Conservation (phyloP, 208 protist genomes). For the Wallacemonas rigidus region DNA sequence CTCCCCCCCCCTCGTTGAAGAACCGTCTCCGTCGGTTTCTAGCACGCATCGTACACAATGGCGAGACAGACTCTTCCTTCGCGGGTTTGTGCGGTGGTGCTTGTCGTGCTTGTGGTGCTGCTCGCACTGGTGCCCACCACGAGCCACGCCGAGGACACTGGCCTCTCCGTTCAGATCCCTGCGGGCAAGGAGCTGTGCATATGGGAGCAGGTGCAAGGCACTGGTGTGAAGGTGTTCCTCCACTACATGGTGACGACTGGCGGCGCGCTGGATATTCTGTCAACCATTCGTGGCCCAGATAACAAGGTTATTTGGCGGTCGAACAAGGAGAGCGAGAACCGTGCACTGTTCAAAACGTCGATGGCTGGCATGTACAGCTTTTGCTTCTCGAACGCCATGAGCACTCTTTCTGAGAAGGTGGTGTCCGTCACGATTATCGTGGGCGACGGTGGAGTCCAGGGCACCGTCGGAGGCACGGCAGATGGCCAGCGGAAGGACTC, state of each 20-base stretch:
- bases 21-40: too few species aligned
- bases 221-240: constrained; percentile 65
- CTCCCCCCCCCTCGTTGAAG: too few species aligned
- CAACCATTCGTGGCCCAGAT: constrained; percentile 55
- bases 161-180: constrained; percentile 54
- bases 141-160: constrained; percentile 37
- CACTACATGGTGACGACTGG: constrained; percentile 83
- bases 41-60: not conserved
- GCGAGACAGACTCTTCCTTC: not conserved
- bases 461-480: not conserved
- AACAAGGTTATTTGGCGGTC: constrained; percentile 56
- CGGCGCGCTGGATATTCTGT: constrained; percentile 79
- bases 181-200: constrained; percentile 75
- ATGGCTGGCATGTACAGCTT: constrained; percentile 64
- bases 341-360: constrained; percentile 80
- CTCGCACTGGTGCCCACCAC: constrained; percentile 26
- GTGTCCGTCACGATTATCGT: constrained; percentile 77
- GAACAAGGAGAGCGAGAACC: constrained; percentile 54
- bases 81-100: not conserved
- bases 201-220: constrained; percentile 58
- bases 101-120: constrained; percentile 13
- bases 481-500: constrained; percentile 33
- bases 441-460: constrained; percentile 26
- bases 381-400: constrained; percentile 92
- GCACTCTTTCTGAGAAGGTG: constrained; percentile 75